phyloP scores from a whole-genome alignment of 441 rosid genomes.

The Populus hybrid region DNA sequence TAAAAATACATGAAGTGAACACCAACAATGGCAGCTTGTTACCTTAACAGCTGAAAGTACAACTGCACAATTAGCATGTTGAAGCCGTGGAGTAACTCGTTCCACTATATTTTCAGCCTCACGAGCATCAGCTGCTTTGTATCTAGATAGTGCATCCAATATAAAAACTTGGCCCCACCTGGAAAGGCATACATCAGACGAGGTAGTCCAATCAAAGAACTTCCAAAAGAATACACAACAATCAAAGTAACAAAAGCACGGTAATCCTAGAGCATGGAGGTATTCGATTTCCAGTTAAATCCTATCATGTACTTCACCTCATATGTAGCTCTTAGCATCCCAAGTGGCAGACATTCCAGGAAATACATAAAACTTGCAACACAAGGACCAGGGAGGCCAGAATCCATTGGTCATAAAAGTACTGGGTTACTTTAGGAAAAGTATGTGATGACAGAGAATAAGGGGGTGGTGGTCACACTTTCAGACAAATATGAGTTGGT shows the following conservation, averaged over 20 bases:
- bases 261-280: neutral
- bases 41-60: constrained; percentile 99
- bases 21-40: constrained; percentile 16
- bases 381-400: neutral
- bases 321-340: neutral
- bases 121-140: constrained; percentile 95
- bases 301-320: neutral
- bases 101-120: constrained; percentile 99
- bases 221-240: neutral
- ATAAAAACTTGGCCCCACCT: constrained; percentile 99
- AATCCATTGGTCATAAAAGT: neutral
- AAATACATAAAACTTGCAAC: neutral
- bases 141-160: constrained; percentile 89
- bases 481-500: neutral
- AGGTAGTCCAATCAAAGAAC: neutral
- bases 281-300: neutral
- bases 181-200: constrained; percentile 15
- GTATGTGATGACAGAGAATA: neutral
- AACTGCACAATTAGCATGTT: constrained; percentile 98
- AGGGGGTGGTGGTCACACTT: neutral
- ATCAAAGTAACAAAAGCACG: neutral
- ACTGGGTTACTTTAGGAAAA: neutral
- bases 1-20: constrained; percentile 14
- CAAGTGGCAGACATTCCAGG: neutral
- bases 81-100: constrained; percentile 94